phyloP scores from a whole-genome alignment of 1,284 basidiomycete genomes.

The Peniophora sp. region DNA sequence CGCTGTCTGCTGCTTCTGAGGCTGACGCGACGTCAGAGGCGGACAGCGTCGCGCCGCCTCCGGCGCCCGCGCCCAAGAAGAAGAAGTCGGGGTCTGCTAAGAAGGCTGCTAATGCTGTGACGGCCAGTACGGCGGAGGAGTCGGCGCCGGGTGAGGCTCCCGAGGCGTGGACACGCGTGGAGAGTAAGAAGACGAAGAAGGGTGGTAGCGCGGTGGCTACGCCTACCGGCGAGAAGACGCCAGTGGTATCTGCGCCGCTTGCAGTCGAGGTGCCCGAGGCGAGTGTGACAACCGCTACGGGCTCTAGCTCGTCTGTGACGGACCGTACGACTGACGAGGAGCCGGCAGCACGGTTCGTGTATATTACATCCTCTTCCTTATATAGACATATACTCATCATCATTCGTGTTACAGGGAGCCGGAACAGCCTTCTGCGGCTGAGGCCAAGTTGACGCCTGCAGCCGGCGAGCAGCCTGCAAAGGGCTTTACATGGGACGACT shows the following conservation, averaged over 20 bases:
- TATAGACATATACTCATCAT: slow-evolving; percentile 51
- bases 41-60: slow-evolving; percentile 6
- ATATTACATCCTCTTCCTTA: slow-evolving; percentile 5
- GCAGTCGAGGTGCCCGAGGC: slow-evolving; percentile 27
- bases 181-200: slow-evolving; percentile 16
- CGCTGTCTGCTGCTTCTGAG: slow-evolving; percentile 9
- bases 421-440: slow-evolving; percentile 37
- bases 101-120: slow-evolving; percentile 12
- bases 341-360: slow-evolving; percentile 4
- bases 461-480: slow-evolving; percentile 48
- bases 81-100: slow-evolving; percentile 5
- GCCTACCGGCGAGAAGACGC: slow-evolving; percentile 3
- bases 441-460: slow-evolving; percentile 57
- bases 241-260: slow-evolving; percentile 4
- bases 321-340: slow-evolving; percentile 35
- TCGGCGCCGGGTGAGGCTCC: slow-evolving; percentile 17
- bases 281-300: slow-evolving; percentile 43
- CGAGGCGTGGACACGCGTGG: slow-evolving; percentile 51
- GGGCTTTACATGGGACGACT: slow-evolving; percentile 69
- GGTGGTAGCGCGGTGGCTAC: slow-evolving; percentile 9
- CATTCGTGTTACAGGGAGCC: too few species aligned
- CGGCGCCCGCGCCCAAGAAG: slow-evolving; percentile 2
- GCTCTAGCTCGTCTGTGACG: slow-evolving; percentile 29
- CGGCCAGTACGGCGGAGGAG: slow-evolving; percentile 15
- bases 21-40: slow-evolving; percentile 4